Conservation (phyloP, 495 filamentous ascomycete species). For the Aspergillus saccharolyticus region DNA sequence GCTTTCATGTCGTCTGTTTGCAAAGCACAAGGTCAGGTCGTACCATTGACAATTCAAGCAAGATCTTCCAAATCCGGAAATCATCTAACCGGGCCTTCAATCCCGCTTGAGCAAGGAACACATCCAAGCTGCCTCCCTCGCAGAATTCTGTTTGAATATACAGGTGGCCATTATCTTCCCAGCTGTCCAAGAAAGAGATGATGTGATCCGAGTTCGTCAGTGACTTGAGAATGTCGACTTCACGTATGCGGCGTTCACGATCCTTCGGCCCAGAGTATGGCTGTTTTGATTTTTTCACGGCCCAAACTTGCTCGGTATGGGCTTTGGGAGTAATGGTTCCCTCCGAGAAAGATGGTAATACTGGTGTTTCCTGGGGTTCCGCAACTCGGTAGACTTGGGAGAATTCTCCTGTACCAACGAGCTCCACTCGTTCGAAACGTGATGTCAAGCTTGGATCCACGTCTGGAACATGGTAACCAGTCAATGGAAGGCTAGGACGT, state of each 20-base stretch:
- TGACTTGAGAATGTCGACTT: slow-evolving; percentile 69
- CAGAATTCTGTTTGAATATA: slow-evolving; percentile 98
- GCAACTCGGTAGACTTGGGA: slow-evolving; percentile 84
- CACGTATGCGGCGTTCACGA: slow-evolving; percentile 69
- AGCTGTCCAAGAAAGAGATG: slow-evolving; percentile 71
- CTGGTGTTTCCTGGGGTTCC: slow-evolving; percentile 37
- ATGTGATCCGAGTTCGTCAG: slow-evolving; percentile 75
- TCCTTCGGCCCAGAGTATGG: slow-evolving; percentile 68
- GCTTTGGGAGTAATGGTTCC: slow-evolving; percentile 37
- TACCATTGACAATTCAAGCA: slow-evolving; percentile 77
- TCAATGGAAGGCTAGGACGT: slow-evolving; percentile 49
- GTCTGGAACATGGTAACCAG: slow-evolving; percentile 55
- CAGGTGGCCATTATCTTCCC: slow-evolving; percentile 75
- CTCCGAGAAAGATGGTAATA: slow-evolving; percentile 43
- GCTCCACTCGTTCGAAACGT: slow-evolving; percentile 70
- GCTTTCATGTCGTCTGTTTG: neutral
- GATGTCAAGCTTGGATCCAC: slow-evolving; percentile 62
- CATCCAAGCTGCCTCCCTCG: slow-evolving; percentile 82
- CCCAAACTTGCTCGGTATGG: slow-evolving; percentile 60
- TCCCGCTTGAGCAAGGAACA: slow-evolving; percentile 73
- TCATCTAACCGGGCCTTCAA: slow-evolving; percentile 84
- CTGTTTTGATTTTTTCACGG: slow-evolving; percentile 89
- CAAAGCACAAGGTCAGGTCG: neutral
- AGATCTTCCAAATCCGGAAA: slow-evolving; percentile 96
- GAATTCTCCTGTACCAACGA: slow-evolving; percentile 84